Evolutionary conservation across 805 yeast species (phyloP), one percentile per base, ranked within the genome.

Genomic region (Grigorovia jiainica): DNA sequence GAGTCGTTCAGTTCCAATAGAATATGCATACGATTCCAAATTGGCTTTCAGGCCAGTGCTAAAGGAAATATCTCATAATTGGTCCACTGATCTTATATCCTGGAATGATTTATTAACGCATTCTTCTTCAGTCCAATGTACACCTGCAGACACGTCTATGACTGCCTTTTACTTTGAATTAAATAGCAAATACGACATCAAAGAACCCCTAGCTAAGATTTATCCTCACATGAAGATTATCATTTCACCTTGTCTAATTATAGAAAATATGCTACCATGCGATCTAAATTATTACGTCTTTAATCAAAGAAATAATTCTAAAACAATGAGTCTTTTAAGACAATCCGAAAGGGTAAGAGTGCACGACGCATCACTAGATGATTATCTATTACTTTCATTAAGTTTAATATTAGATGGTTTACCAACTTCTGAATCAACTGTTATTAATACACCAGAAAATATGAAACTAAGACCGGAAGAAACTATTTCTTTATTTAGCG

Each of bases 161-260:
- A 59, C 38, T 5, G 49, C 71, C 1, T 83, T 76, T 57, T 81
- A 73, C 52, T 81, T 84, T 63, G 90, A 83, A 49, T 82, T 82
- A 0, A 82, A 76, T 49, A 87, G 90, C 1, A 61, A 66, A 36
- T 82, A 63, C 58, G 77, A 82, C 47, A 58, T 65, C 15, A 68
- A 72, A n/a, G 94, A 85, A 47, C 87, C 87, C 0, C 64, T 87
- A 20, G 73, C 84, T 0, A 68, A 71, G 44, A 72, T 84, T 1
- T 94, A 86, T 54, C 98, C 98, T 0, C 92, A 85, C 52, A 73
- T 90, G 84, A 72, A 69, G 7, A 64, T 92, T 19, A 72, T 78
- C 4, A 64, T 92, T 6, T 78, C 92, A 0, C 86, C 97, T 0
- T 97, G 98, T 0, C 63, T 92, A 36, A 85, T 84, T 50, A 69